Evolutionary conservation across 345 rosid species (phyloP).

Genomic region (Capsella bursapastoris): DNA sequence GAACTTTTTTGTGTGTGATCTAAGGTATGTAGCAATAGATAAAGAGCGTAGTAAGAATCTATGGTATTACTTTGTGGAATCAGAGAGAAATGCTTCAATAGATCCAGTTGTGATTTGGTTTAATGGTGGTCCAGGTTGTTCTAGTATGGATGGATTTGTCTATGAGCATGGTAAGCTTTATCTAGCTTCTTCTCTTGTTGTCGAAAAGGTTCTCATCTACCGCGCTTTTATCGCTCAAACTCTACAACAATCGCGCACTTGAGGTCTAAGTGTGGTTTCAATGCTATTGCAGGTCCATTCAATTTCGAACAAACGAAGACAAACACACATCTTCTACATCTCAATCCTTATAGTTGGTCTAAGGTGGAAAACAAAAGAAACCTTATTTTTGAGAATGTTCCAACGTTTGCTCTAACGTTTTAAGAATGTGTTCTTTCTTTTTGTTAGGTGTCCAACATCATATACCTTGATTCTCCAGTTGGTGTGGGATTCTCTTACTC

Average conservation of each 20-base stretch:
- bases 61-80: constrained; percentile 81
- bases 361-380: constrained; percentile 56
- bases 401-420: not conserved
- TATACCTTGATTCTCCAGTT: constrained; percentile 88
- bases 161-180: constrained; percentile 73
- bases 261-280: not conserved
- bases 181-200: not conserved
- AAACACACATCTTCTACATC: constrained; percentile 57
- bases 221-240: not conserved
- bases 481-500: constrained; percentile 93
- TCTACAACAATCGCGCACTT: too few relatives aligned
- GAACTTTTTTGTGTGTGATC: constrained; percentile 1
- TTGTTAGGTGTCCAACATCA: constrained; percentile 71
- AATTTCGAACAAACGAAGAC: constrained; percentile 60
- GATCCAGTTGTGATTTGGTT: constrained; percentile 96
- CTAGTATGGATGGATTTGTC: constrained; percentile 91
- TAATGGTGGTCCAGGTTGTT: constrained; percentile 97
- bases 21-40: constrained; percentile 73
- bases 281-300: constrained; percentile 72
- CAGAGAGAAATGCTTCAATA: constrained; percentile 65
- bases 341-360: constrained; percentile 89
- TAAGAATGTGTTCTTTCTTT: not conserved
- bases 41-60: constrained; percentile 56
- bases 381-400: not conserved
- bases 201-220: not conserved